phyloP scores from a whole-genome alignment of 2,329 filamentous ascomycete genomes.

The Pseudogymnoascus destructans region DNA sequence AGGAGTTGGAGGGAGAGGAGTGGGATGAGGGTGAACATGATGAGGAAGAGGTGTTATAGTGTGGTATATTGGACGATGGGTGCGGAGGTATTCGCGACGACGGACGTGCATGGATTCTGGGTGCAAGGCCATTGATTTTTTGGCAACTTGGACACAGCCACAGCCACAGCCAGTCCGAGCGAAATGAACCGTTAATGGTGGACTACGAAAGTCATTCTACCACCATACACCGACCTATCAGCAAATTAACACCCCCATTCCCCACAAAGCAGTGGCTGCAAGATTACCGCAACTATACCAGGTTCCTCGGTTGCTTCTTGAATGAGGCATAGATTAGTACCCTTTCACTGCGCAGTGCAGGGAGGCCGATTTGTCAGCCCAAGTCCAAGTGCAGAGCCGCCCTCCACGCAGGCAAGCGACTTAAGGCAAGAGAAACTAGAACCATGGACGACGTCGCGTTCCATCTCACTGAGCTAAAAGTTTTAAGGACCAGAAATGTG shows the following conservation, averaged over 20 bases:
- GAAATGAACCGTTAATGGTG: background rate
- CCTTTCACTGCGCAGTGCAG: background rate
- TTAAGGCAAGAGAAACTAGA: background rate
- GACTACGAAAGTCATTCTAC: too few species aligned
- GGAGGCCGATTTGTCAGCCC: too few species aligned
- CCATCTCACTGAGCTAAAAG: background rate
- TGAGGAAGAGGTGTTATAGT: slow-evolving; percentile 16
- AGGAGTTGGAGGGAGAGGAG: slow-evolving; percentile 46
- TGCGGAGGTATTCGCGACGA: background rate
- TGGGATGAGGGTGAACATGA: slow-evolving; percentile 20
- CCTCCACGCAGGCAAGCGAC: background rate
- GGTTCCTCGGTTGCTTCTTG: background rate
- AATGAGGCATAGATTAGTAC: background rate
- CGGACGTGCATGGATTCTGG: background rate
- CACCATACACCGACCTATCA: background rate
- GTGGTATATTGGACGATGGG: background rate
- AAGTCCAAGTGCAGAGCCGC: background rate
- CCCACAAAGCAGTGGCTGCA: background rate
- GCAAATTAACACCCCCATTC: background rate
- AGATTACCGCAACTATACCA: background rate
- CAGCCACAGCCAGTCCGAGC: background rate
- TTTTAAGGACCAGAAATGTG: background rate
- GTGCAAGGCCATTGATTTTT: background rate
- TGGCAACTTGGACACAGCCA: background rate
- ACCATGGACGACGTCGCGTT: background rate